Base-by-base conservation (phyloP, 1,284 basidiomycete species). In the Trichosporon faecale region DNA sequence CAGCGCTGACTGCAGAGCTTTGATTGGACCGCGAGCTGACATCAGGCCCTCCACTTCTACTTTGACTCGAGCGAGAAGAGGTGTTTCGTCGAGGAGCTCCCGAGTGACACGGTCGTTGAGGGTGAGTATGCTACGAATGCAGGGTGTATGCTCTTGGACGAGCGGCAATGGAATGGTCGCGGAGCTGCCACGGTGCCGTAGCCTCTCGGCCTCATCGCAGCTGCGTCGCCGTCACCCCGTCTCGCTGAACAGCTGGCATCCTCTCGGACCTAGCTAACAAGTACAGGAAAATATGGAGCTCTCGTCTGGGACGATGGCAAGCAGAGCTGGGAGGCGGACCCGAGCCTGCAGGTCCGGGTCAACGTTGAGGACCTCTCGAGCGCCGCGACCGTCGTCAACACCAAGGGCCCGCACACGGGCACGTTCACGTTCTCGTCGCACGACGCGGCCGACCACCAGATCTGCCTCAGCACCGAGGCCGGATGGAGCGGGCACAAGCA, bases 401-500 rank as follows among this genome's bases (percentile, higher is more conserved):
- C 94, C 2, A 90, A 90, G 18, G 97, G 96, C 0, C 91, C 94
- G 6, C 86, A 90, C 7, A 92, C 97, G 68, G 92, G 96, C 64
- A 90, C 90, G 73, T 99, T 99, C 85, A 98, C 96, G 0, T 99
- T 99, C 81, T 97, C 96, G 21, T 95, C 94, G 2, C 94, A 98
- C 84, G 94, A 96, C 74, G 88, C 95, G 68, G 96, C 95, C 67
- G 95, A 98, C 85, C 97, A 99, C 85, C 90, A 92, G 68, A 97
- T 99, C 81, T 99, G 97, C 82, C 88, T 99, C 66, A 91, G 91
- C 14, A 92, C 93, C 33, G 94, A 95, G 80, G 86, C 87, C 7
- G 89, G 91, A 6, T 95, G 92, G 90, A 91, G 93, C 84, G 79
- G 89, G 66, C 89, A 87, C 70, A 91, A 93, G 65, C 94, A 98